Base-by-base conservation (phyloP, 805 yeast genomes). In the Scheffersomyces coipomensis region DNA sequence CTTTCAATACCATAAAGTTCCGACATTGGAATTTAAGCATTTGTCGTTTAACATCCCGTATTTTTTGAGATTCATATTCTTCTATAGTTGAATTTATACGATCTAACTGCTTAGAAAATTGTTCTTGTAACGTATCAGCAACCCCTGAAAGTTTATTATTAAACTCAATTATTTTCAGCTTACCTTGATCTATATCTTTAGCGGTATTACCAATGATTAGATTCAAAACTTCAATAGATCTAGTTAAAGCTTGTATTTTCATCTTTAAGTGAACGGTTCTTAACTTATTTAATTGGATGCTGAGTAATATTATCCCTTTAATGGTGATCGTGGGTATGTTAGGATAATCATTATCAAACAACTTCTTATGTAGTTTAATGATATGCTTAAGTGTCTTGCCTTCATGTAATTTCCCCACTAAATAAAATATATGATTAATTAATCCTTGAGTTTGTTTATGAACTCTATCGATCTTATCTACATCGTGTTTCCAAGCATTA, bases 211-310 rank as follows among this genome's bases (percentile, higher is more conserved):
- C 36, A 9, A 48, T 41, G 21, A 37, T 41, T 9, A 16, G 30
- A 21, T 37, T n/a, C 6, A 38, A 27, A n/a, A 37, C 25, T 3
- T 13, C 21, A 10, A 29, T 35, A 3, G 46, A 31, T 23, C 31
- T 37, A n/a, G 37, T 30, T 5, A 51, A 45, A 18, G 53, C 47
- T 19, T 43, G 42, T 9, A 47, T 38, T 18, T 42, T 43, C 19
- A 46, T 35, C 12, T 48, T 51, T 23, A 46, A n/a, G 32, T 46
- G 43, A 12, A 49, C 19, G 1, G 50, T 24, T 27, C 58, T 56
- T 12, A 65, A 48, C 42, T 60, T 66, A 24, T 56, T 53, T 30
- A 68, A 49, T 35, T 64, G 68, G 4, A 60, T 40, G 2, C 66
- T 51, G 8, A 68, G 43, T 12, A 48, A 38, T 15, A 56, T 52